Evolutionary conservation across 768 basidiomycete genomes (phyloP).

Genomic region (Postia placenta): DNA sequence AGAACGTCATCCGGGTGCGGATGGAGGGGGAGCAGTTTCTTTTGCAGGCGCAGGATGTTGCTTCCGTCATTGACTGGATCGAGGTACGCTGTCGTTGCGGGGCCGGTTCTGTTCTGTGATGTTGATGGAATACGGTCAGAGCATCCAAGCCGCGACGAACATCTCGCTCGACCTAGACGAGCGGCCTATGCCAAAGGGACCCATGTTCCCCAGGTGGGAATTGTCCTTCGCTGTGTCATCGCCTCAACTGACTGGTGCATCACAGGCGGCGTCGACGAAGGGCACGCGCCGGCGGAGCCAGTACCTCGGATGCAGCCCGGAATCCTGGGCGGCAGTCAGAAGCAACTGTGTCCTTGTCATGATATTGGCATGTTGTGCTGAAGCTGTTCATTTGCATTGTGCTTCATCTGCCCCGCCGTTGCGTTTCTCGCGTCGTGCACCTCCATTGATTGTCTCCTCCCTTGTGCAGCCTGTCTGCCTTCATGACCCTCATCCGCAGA

Average conservation of each 20-base stretch:
- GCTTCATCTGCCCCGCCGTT: no score
- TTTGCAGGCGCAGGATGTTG: slow-evolving; percentile 79
- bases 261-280: background rate
- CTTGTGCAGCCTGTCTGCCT: no score
- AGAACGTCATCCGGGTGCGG: slow-evolving; percentile 88
- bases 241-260: background rate
- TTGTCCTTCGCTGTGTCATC: no score
- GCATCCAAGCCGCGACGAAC: slow-evolving; percentile 87
- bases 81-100: slow-evolving; percentile 50
- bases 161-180: slow-evolving; percentile 90
- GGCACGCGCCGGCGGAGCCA: background rate
- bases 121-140: slow-evolving; percentile 35
- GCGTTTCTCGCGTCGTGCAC: no score
- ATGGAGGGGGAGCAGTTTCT: slow-evolving; percentile 97
- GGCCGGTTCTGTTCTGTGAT: background rate
- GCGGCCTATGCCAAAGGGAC: slow-evolving; percentile 87
- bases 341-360: no score
- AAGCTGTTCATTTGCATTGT: no score
- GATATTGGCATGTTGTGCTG: no score
- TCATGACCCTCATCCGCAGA: no score
- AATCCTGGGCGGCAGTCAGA: no score
- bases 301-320: no score
- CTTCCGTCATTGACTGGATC: slow-evolving; percentile 90
- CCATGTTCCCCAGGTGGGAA: slow-evolving; percentile 77
- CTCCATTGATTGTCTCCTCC: no score